Conservation (phyloP, 2,329 filamentous ascomycete genomes). For the Aspergillus vadensis region DNA sequence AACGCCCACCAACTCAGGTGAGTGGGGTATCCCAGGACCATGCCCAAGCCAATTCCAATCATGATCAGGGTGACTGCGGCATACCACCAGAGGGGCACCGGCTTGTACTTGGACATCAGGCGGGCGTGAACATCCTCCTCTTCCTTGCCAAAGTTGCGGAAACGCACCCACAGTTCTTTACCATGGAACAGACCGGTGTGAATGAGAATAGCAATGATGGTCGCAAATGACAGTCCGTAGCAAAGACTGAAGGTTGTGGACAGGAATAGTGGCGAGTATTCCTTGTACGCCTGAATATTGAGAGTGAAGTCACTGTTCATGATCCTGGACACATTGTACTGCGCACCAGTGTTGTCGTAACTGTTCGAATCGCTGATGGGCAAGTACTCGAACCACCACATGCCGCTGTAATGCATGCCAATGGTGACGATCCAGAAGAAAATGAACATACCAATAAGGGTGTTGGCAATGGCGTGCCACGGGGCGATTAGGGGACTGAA, state of each 20-base stretch:
- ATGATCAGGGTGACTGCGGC: slow-evolving; percentile 49
- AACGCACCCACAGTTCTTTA: slow-evolving; percentile 65
- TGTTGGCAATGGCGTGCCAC: slow-evolving; percentile 75
- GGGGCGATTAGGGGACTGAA: slow-evolving; percentile 70
- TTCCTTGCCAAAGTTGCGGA: slow-evolving; percentile 59
- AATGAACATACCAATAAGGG: slow-evolving; percentile 64
- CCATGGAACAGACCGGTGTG: slow-evolving; percentile 69
- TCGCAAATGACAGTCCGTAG: slow-evolving; percentile 72
- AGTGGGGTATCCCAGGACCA: slow-evolving; percentile 60
- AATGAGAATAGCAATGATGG: slow-evolving; percentile 68
- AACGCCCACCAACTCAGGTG: slow-evolving; percentile 74
- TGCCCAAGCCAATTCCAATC: slow-evolving; percentile 53
- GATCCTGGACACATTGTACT: slow-evolving; percentile 67
- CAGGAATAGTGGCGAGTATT: slow-evolving; percentile 63
- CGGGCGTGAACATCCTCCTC: slow-evolving; percentile 57
- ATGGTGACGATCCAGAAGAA: slow-evolving; percentile 66
- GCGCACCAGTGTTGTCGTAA: slow-evolving; percentile 68
- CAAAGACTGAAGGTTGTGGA: slow-evolving; percentile 71
- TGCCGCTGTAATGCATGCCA: slow-evolving; percentile 65
- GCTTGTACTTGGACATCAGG: slow-evolving; percentile 60
- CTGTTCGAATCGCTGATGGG: slow-evolving; percentile 70
- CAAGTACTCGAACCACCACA: slow-evolving; percentile 66
- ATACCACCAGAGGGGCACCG: slow-evolving; percentile 63
- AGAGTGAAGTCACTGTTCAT: slow-evolving; percentile 64
- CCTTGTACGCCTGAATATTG: slow-evolving; percentile 64